These are phyloP conservation scores for Hypholoma fasciculare DNA, from an alignment of 768 basidiomycete species.

Conservation along the genomic window DNA sequence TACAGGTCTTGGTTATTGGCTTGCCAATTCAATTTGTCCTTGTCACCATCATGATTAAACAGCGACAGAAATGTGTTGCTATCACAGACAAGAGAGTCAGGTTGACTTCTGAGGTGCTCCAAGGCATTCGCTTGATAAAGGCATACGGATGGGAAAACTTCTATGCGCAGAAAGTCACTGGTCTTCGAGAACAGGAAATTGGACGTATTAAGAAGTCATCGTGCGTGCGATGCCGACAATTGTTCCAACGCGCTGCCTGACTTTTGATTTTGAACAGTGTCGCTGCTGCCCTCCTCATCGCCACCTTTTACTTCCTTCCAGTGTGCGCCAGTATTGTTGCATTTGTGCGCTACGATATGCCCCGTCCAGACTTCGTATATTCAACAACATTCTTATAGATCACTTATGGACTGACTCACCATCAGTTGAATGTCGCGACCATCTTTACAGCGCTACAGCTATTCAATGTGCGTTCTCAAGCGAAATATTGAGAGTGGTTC, in stretches of 20 bases:
- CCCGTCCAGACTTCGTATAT: neutral
- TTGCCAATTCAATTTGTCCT: conserved; percentile 41
- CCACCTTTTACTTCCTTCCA: conserved; percentile 51
- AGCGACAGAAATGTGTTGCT: conserved; percentile 56
- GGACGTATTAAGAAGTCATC: conserved; percentile 35
- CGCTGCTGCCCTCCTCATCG: conserved; percentile 38
- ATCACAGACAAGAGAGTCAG: conserved; percentile 69
- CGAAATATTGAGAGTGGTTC: neutral
- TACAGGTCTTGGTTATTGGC: conserved; percentile 9
- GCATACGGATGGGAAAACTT: conserved; percentile 61
- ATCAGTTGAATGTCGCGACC: conserved; percentile 50
- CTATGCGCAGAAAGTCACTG: conserved; percentile 42
- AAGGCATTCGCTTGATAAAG: conserved; percentile 68
- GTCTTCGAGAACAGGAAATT: conserved; percentile 39
- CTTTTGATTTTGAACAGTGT: conserved; percentile 24
- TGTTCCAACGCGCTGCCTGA: neutral
- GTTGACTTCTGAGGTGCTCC: conserved; percentile 65
- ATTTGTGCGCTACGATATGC: conserved; percentile 38
- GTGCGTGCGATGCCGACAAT: conserved; percentile 24
- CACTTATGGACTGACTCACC: conserved; percentile 60
- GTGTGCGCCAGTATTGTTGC: conserved; percentile 49
- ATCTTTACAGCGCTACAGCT: conserved; percentile 60
- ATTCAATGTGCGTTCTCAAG: conserved; percentile 45
- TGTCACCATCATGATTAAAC: conserved; percentile 48
- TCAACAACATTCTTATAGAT: conserved; percentile 36